Evolutionary conservation across 495 filamentous ascomycete genomes (phyloP).

Genomic region (Aspergillus sclerotiicarbonarius): DNA sequence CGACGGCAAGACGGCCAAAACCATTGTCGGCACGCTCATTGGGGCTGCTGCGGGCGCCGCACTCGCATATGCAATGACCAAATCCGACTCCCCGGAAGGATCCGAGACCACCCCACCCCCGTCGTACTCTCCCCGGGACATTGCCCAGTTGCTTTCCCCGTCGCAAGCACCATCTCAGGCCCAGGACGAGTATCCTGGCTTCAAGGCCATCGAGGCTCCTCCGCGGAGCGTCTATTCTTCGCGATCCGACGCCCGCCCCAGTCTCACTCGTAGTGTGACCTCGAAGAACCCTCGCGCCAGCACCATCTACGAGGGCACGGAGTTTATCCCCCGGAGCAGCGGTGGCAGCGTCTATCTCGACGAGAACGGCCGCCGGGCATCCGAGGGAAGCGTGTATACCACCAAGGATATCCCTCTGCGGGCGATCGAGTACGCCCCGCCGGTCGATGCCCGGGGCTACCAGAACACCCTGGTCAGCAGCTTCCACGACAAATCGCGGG

Average conservation of each 20-base stretch:
- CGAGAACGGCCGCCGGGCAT: constrained; percentile 36
- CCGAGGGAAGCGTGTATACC: constrained; percentile 38
- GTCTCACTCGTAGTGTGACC: constrained; percentile 30
- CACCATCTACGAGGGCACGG: constrained; percentile 43
- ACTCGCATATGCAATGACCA: constrained; percentile 69
- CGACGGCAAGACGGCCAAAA: constrained; percentile 47
- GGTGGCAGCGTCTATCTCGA: constrained; percentile 30
- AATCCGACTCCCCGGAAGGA: constrained; percentile 40
- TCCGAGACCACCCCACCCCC: constrained; percentile 22
- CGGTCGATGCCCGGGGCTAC: constrained; percentile 26
- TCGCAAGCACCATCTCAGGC: constrained; percentile 25
- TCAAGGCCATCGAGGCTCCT: constrained; percentile 44
- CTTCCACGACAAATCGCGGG: constrained; percentile 36
- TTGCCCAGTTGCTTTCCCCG: constrained; percentile 29
- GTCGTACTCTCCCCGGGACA: constrained; percentile 29
- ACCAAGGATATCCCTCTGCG: constrained; percentile 36
- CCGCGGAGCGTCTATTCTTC: constrained; percentile 37
- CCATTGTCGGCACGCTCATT: constrained; percentile 71
- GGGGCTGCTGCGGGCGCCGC: constrained; percentile 75
- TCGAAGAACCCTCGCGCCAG: constrained; percentile 43
- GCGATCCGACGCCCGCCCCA: constrained; percentile 30
- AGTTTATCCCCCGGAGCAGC: constrained; percentile 27
- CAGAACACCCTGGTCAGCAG: constrained; percentile 43
- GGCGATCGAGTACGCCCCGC: constrained; percentile 44
- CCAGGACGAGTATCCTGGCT: constrained; percentile 23